A percentile compares a stretch with the other conserved stretches of the same genome.
These are phyloP conservation scores for Malus sieversii DNA, from an alignment of 306 rosid genomes.

Conservation along the genomic window DNA sequence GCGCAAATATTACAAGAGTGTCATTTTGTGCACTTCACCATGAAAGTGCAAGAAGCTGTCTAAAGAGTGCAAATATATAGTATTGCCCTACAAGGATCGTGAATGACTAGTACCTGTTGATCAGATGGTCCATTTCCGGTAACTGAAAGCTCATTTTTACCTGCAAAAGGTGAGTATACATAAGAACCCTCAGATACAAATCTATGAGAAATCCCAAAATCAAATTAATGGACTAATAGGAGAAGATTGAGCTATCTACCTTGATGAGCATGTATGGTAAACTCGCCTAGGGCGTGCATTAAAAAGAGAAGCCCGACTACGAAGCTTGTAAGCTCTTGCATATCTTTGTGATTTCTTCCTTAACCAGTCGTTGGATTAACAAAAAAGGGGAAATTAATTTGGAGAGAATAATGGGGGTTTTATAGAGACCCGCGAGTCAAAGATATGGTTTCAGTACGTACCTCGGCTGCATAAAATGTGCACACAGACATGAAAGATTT, in stretches of 20 bases:
- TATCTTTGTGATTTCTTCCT: constrained; percentile 8
- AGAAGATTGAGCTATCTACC: constrained; percentile 15
- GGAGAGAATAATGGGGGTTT: constrained; percentile 25
- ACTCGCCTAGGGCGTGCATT: constrained; percentile 27
- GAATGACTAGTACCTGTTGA: constrained; percentile 18
- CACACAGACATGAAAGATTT: no score
- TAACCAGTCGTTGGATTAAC: background rate
- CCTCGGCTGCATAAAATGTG: background rate
- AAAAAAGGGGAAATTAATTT: constrained; percentile 30
- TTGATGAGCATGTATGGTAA: constrained; percentile 26
- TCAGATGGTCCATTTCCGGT: background rate
- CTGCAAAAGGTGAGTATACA: background rate
- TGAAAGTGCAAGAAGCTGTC: background rate
- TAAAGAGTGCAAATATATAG: background rate
- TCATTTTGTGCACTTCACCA: background rate
- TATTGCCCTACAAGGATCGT: background rate
- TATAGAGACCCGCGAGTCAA: constrained; percentile 51
- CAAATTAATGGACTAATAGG: background rate
- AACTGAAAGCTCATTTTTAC: background rate
- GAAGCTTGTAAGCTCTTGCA: constrained; percentile 29
- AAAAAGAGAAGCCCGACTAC: constrained; percentile 32
- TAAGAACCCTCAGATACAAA: background rate
- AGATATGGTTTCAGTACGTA: constrained; percentile 45
- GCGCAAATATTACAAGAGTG: background rate
- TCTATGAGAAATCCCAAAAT: background rate